Percentiles rank a stretch among this genome's conserved stretches.
Evolutionary conservation across 495 filamentous ascomycete genomes (phyloP).

Genomic region (Sordaria brevicollis): DNA sequence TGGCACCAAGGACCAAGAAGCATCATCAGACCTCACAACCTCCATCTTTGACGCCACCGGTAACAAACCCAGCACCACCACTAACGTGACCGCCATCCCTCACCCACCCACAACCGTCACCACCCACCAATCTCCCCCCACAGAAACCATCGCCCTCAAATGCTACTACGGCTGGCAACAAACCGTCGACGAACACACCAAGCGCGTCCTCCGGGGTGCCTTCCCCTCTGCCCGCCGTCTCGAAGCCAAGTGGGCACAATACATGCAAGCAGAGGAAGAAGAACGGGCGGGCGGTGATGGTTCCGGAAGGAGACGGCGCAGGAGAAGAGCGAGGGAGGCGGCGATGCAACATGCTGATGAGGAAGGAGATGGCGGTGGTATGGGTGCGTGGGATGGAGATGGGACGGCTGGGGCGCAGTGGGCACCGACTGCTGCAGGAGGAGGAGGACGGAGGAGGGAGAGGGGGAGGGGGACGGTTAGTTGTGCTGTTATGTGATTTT

Average conservation of each 20-base stretch:
- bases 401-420: constrained; percentile 19
- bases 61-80: neutral
- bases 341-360: constrained; percentile 66
- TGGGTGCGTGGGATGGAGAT: constrained; percentile 43
- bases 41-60: neutral
- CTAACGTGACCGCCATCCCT: neutral
- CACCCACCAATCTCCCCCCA: constrained; percentile 39
- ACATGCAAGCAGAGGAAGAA: constrained; percentile 87
- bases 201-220: constrained; percentile 69
- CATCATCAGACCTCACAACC: neutral
- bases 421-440: neutral
- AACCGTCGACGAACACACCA: constrained; percentile 85
- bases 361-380: constrained; percentile 47
- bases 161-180: constrained; percentile 94
- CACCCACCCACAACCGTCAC: neutral
- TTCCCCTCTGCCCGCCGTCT: constrained; percentile 57
- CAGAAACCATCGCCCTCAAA: constrained; percentile 73
- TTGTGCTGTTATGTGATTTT: constrained; percentile 44
- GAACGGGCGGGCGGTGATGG: constrained; percentile 47
- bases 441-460: constrained; percentile 3
- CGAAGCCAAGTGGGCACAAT: constrained; percentile 86
- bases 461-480: constrained; percentile 46
- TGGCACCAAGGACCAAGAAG: neutral
- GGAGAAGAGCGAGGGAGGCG: constrained; percentile 69
- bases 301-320: constrained; percentile 49